Conservation (phyloP, 2,329 filamentous ascomycete genomes). For the Laburnicola sp. region DNA sequence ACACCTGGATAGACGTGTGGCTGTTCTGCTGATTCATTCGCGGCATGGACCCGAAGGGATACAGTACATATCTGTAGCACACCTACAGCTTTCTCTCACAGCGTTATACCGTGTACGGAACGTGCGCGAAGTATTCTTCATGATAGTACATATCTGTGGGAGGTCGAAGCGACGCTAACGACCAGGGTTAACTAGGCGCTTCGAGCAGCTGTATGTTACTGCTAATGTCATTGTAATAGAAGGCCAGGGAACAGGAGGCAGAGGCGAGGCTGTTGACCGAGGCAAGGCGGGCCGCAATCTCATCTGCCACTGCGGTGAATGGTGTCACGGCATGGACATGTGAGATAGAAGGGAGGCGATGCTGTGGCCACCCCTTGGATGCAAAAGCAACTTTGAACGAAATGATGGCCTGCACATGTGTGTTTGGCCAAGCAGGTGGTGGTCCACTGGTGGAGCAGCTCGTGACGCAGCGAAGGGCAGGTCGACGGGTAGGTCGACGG, state of each 20-base stretch:
- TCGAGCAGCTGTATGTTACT: neutral
- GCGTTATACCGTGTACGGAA: too few species aligned
- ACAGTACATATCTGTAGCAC: too few species aligned
- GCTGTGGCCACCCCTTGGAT: too few species aligned
- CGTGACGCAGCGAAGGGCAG: neutral
- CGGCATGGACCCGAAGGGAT: neutral
- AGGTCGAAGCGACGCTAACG: neutral
- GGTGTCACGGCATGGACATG: neutral
- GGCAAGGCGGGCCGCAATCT: slow-evolving; percentile 7
- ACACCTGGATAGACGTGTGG: neutral
- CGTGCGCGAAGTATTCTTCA: too few species aligned
- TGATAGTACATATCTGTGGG: too few species aligned
- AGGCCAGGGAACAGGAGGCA: neutral
- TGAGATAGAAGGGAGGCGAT: neutral
- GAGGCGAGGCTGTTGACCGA: neutral
- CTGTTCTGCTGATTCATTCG: neutral
- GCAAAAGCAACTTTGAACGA: neutral
- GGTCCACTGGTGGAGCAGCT: neutral
- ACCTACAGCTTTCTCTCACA: too few species aligned
- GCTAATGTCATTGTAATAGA: neutral
- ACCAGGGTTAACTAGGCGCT: neutral
- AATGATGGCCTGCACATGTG: neutral
- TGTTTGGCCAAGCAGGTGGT: neutral
- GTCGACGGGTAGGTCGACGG: too few species aligned
- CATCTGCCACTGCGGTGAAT: neutral